Evolutionary conservation across 371 early-diverging fungal species (phyloP).

Genomic region (Fennellomyces sp.): DNA sequence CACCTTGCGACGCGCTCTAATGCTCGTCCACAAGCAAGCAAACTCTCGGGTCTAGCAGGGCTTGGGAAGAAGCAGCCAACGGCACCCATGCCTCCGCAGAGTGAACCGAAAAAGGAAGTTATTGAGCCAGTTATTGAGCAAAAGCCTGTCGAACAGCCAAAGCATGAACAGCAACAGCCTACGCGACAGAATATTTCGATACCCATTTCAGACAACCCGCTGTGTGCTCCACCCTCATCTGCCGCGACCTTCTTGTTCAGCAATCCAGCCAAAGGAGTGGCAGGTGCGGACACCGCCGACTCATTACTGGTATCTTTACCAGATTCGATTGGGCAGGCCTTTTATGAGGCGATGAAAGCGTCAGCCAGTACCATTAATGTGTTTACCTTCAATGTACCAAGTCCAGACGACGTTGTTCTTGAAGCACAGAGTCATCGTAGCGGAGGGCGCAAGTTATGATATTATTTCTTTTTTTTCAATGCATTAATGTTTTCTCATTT

Average conservation of each 20-base stretch:
- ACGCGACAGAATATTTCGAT: neutral
- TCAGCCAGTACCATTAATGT: constrained; percentile 26
- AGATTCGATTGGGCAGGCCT: constrained; percentile 20
- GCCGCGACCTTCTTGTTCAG: constrained; percentile 51
- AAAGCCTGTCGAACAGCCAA: neutral
- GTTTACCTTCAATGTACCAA: constrained; percentile 78
- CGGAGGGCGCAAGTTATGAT: constrained; percentile 20
- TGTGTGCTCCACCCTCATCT: constrained; percentile 49
- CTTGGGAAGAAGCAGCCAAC: neutral
- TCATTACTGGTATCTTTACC: constrained; percentile 1
- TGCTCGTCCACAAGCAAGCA: neutral
- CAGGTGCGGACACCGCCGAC: neutral
- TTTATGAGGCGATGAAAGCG: constrained; percentile 28
- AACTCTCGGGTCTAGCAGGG: neutral
- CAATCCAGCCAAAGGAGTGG: constrained; percentile 6
- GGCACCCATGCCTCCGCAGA: neutral
- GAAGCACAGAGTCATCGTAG: constrained; percentile 59
- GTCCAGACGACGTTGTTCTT: constrained; percentile 84
- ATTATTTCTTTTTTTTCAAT: constrained; percentile 6
- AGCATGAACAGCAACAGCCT: neutral
- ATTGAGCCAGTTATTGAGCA: neutral
- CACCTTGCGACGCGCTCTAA: constrained; percentile 22
- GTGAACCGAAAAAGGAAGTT: neutral
- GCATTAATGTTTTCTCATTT: neutral
- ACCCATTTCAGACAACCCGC: constrained; percentile 14